phyloP scores from a whole-genome alignment of 768 basidiomycete species.

The Leccinum variicolor region DNA sequence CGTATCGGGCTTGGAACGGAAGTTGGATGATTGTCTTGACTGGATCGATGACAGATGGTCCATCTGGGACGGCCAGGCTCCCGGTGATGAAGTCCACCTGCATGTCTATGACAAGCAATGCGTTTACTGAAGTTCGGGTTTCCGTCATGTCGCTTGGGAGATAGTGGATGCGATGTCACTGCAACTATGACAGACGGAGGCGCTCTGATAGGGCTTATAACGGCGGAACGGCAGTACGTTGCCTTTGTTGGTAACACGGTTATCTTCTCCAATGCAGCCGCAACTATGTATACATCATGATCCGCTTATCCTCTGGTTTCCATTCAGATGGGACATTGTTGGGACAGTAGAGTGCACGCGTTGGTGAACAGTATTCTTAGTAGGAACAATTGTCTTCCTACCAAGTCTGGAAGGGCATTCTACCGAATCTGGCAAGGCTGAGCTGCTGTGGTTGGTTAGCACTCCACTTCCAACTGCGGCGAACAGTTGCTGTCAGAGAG shows the following conservation, averaged over 20 bases:
- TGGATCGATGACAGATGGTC: slow-evolving; percentile 50
- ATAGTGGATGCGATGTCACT: background rate
- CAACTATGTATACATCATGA: background rate
- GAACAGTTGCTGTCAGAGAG: background rate
- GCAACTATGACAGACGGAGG: no score
- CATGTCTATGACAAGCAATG: slow-evolving; percentile 72
- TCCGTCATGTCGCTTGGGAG: slow-evolving; percentile 15
- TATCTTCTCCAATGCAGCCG: background rate
- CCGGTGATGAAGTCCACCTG: slow-evolving; percentile 84
- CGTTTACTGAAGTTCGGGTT: slow-evolving; percentile 26
- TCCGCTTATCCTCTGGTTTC: background rate
- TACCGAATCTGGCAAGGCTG: background rate
- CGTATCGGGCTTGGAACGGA: slow-evolving; percentile 50
- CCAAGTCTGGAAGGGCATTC: no score
- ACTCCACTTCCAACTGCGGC: background rate
- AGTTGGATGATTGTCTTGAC: slow-evolving; percentile 57
- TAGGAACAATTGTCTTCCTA: no score
- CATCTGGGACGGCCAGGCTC: slow-evolving; percentile 66
- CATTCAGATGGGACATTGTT: background rate
- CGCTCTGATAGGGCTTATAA: background rate
- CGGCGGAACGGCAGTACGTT: background rate
- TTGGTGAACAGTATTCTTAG: background rate
- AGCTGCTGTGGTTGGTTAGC: background rate
- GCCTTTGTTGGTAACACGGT: background rate
- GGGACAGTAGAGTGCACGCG: background rate